A percentile compares a stretch with the other conserved stretches of the same genome.
Conservation (phyloP, 1,284 basidiomycete genomes). For the Puccinia novopanici region DNA sequence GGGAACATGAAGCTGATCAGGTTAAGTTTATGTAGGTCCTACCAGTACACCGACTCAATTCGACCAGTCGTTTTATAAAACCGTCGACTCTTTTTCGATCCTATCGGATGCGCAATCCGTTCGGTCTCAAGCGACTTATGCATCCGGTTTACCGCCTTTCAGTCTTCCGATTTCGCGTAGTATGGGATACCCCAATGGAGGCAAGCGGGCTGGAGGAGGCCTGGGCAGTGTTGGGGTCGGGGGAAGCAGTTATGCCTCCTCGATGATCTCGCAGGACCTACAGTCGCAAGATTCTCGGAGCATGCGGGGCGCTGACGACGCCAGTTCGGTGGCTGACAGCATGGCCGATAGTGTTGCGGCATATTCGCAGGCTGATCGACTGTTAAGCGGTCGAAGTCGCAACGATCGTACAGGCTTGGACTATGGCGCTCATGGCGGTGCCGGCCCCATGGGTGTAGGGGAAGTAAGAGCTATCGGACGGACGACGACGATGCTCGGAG, state of each 20-base stretch:
- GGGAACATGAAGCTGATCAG: neutral
- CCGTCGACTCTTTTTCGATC: conserved; percentile 91
- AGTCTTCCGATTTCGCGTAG: conserved; percentile 66
- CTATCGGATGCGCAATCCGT: conserved; percentile 91
- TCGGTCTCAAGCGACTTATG: conserved; percentile 88
- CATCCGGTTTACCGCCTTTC: conserved; percentile 83
- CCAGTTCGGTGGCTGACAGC: conserved; percentile 40
- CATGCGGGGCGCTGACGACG: conserved; percentile 36
- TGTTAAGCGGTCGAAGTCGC: conserved; percentile 35
- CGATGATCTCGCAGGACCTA: conserved; percentile 84
- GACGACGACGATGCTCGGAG: conserved; percentile 45
- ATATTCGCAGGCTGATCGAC: conserved; percentile 45
- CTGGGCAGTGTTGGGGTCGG: conserved; percentile 67
- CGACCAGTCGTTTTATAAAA: conserved; percentile 89
- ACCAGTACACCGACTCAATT: conserved; percentile 86
- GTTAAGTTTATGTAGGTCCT: conserved; percentile 58
- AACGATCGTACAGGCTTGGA: conserved; percentile 40
- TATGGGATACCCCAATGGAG: conserved; percentile 63
- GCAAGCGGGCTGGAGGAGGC: conserved; percentile 66
- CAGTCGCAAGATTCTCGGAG: conserved; percentile 62
- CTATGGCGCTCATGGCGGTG: neutral
- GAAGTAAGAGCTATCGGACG: neutral
- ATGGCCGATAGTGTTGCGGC: conserved; percentile 25
- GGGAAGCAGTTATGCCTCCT: conserved; percentile 83
- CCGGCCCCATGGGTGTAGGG: neutral